Base-by-base conservation (phyloP, 176 grass and related monocot species). In the Cymbopogon citratus region DNA sequence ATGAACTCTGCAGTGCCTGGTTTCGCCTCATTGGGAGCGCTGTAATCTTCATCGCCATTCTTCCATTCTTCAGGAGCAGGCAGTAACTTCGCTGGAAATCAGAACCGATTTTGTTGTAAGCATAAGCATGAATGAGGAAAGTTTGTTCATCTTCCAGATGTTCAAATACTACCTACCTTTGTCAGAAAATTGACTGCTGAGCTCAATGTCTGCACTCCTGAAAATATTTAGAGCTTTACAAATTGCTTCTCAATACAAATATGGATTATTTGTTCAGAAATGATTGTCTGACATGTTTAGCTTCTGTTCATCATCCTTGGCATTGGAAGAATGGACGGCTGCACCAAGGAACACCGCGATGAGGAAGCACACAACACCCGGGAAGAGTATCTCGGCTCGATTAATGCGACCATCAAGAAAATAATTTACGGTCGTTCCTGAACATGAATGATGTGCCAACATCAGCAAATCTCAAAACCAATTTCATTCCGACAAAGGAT, bases 1-100 rank as follows among this genome's bases (percentile, higher is more conserved):
- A 94, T 87, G 39, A 66, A 94, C 57, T 91, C 86, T 46, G 71
- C 83, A 1, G 88, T 89, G 45, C 92, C 92, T 21, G 62, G 74
- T 61, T 60, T 39, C 7, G 3, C 3, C 29, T 23, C 18, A 14
- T 3, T 23, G 10, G 45, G 16, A 48, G 45, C 14, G 14, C 13
- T 16, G 14, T 16, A 48, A 48, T 48, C 45, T 6, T 23, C 40
- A 8, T 48, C 11, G 1, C 28, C 27, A 0, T 36, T 9, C 12
- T 39, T 16, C 7, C 5, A 1, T 63, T 41, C 48, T 82, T 91
- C 73, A 63, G 86, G 23, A 59, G 23, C 45, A 54, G 78, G n/a
- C 14, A 69, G 45, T 8, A 80, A 19, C 18, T 19, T 80, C 0
- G 15, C 64, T 80, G 46, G 19, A 54, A 39, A 39, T 39, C 34